Evolutionary conservation across 2,329 filamentous ascomycete species (phyloP), one percentile per base, ranked within the genome.

Genomic region (Pseudopyricularia cyperi): DNA sequence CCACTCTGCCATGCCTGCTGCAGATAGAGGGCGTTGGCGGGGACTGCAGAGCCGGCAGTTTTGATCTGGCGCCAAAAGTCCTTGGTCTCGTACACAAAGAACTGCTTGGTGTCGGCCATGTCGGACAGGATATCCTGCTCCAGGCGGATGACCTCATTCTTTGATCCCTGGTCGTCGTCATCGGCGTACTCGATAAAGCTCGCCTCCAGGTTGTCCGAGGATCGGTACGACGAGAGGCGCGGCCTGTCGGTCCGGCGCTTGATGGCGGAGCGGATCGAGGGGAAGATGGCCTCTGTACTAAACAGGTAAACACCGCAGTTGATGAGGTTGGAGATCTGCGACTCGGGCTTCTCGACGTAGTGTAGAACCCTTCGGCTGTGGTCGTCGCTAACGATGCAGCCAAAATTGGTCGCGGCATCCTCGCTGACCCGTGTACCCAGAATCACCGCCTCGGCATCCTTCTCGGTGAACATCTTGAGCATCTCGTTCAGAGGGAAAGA

Each of bases 1-100:
- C 82, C 82, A 46, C 76, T 79, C 70, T 97, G 91, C 74, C 85
- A 85, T 19, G 93, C 91, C 73, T 96, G 89, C 66, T 94, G 89
- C 52, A 98, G 81, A 71, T 98, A 98, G 33, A 98, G 79, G 14
- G 93, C 93, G 64, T 97, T 97, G 57, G 93, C 93, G 15, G 93
- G 93, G 28, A 98, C 89, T 49, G 93, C 93, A 6, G 91, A 97
- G 55, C 93, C 93, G 55, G 93, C 93, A 2, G 93, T 96, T 80
- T 98, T 98, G 79, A 98, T 97, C 76, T 98, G 93, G 61, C 93
- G 89, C 93, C 93, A 98, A 70, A 98, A 98, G 68, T 97, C 93
- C 73, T 94, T 95, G 58, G 91, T 97, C 74, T 98, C 93, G 68
- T 95, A 87, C 32, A 97, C 93, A 70, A 89, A 97, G 75, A 98